A percentile compares a stretch with the other conserved stretches of the same genome.
Conservation (phyloP, 1,284 basidiomycete species). For the Fomes fomentarius region DNA sequence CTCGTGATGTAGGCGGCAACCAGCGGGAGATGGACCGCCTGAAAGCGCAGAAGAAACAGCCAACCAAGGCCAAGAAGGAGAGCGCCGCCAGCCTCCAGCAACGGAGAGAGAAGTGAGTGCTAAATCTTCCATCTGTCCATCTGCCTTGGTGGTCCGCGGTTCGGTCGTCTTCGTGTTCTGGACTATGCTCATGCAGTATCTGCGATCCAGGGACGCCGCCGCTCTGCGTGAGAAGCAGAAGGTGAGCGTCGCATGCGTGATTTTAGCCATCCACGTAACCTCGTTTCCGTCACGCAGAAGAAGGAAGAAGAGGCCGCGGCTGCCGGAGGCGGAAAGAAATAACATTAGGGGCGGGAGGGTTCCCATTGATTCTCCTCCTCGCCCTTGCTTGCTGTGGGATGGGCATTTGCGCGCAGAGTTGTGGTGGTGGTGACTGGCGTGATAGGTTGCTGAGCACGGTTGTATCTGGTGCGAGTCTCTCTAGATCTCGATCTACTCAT, state of each 20-base stretch:
- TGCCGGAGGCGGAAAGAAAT: constrained; percentile 47
- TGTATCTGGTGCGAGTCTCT: constrained; percentile 15
- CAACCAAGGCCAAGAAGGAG: constrained; percentile 66
- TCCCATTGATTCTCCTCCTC: constrained; percentile 15
- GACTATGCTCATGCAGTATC: constrained; percentile 8
- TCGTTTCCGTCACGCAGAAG: constrained; percentile 46
- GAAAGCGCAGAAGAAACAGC: constrained; percentile 73
- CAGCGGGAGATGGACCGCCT: constrained; percentile 76
- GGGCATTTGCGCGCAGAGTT: constrained; percentile 2
- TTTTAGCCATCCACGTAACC: background rate
- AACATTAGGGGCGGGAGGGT: constrained; percentile 34
- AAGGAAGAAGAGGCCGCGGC: constrained; percentile 58
- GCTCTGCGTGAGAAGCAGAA: constrained; percentile 76
- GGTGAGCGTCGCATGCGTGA: constrained; percentile 36
- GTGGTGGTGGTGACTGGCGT: background rate
- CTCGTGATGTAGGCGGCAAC: constrained; percentile 64
- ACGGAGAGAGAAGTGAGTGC: constrained; percentile 76
- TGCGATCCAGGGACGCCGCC: constrained; percentile 63
- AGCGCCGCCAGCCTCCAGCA: constrained; percentile 61
- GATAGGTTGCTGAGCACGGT: constrained; percentile 4
- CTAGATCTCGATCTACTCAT: constrained; percentile 16
- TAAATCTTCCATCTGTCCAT: background rate
- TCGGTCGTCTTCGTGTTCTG: background rate
- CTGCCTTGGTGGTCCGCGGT: background rate
- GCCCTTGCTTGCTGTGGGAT: background rate